Evolutionary conservation across 768 basidiomycete species (phyloP).

Genomic region (Termitomyces titanicus): DNA sequence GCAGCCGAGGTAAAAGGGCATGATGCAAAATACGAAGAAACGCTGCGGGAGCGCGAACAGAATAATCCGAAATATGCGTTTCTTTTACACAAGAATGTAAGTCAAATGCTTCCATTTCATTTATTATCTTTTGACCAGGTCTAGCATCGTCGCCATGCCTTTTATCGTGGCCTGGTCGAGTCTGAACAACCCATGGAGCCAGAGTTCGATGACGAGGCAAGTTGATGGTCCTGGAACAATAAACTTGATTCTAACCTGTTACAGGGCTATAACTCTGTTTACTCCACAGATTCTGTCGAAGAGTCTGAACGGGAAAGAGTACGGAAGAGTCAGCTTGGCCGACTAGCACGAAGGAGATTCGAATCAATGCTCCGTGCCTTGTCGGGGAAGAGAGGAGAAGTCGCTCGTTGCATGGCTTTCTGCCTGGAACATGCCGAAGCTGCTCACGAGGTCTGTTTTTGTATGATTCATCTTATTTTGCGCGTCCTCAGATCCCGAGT

Average conservation of each 20-base stretch:
- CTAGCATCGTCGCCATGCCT: constrained; percentile 70
- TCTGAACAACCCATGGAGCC: constrained; percentile 51
- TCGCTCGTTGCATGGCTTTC: constrained; percentile 96
- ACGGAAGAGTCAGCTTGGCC: constrained; percentile 75
- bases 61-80: constrained; percentile 84
- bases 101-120: constrained; percentile 18
- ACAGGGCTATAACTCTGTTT: constrained; percentile 83
- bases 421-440: constrained; percentile 96
- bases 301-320: constrained; percentile 86
- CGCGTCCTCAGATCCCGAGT: not conserved
- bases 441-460: constrained; percentile 72
- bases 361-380: constrained; percentile 88
- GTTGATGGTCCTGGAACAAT: constrained; percentile 9
- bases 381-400: constrained; percentile 82
- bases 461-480: constrained; percentile 4
- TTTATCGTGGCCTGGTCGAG: constrained; percentile 67
- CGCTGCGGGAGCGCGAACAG: constrained; percentile 70
- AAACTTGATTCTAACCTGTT: constrained; percentile 3
- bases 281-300: constrained; percentile 92
- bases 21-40: constrained; percentile 71
- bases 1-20: constrained; percentile 83
- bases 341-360: constrained; percentile 77
- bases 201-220: constrained; percentile 80
- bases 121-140: not conserved
- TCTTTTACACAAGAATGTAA: constrained; percentile 54